These are phyloP conservation scores for Haematococcus lacustris DNA, from an alignment of 139 green algal genomes.

Conservation along the genomic window DNA sequence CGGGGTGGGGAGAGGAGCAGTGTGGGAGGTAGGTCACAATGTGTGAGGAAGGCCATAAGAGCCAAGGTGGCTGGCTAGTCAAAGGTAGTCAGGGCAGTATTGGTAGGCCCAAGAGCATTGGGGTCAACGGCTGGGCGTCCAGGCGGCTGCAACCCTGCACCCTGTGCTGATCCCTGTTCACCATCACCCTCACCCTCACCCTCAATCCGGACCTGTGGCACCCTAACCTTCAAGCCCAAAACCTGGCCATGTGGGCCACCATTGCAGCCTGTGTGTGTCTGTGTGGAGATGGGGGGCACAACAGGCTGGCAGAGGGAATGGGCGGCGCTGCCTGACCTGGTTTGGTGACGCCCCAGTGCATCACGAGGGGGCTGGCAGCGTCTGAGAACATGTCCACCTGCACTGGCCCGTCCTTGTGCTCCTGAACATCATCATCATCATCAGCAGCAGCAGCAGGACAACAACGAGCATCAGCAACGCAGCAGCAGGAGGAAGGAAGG, in stretches of 20 bases:
- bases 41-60: neutral
- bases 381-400: slow-evolving; percentile 62
- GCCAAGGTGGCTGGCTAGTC: too few relatives aligned
- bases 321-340: slow-evolving; percentile 4
- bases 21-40: neutral
- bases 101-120: neutral
- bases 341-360: slow-evolving; percentile 81
- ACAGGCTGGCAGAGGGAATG: neutral
- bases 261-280: neutral
- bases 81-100: neutral
- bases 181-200: too few relatives aligned
- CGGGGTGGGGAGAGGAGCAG: neutral
- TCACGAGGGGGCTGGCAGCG: slow-evolving; percentile 44
- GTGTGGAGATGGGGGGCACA: neutral
- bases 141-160: neutral
- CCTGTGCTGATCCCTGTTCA: neutral
- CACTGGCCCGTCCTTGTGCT: slow-evolving; percentile 8
- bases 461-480: too few relatives aligned
- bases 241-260: too few relatives aligned
- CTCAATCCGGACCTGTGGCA: too few relatives aligned
- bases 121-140: neutral
- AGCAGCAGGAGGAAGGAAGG: too few relatives aligned
- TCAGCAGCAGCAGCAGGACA: too few relatives aligned
- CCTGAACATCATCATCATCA: too few relatives aligned
- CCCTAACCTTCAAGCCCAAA: too few relatives aligned